These are phyloP conservation scores for Stramenopiles sp. DNA, from an alignment of 352 stramenopile genomes.

Conservation along the genomic window DNA sequence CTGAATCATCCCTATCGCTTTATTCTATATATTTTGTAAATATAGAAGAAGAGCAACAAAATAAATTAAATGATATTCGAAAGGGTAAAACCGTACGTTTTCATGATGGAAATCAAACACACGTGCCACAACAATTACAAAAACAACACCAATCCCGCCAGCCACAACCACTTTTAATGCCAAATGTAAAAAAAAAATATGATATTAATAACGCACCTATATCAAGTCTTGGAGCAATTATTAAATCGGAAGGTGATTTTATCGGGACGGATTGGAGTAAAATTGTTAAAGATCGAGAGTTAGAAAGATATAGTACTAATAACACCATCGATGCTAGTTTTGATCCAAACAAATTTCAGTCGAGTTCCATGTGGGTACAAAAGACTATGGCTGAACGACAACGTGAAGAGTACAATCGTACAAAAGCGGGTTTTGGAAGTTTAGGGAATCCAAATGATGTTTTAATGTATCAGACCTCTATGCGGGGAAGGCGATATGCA, in stretches of 20 bases:
- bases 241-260: background rate
- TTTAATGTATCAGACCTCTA: background rate
- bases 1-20: background rate
- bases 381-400: background rate
- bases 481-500: background rate
- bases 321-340: background rate
- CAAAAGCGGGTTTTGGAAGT: background rate
- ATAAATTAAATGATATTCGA: too few species aligned
- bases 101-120: too few species aligned
- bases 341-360: background rate
- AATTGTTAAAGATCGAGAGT: background rate
- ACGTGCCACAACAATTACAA: too few species aligned
- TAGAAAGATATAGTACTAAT: background rate
- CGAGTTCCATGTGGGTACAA: background rate
- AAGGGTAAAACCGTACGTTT: too few species aligned
- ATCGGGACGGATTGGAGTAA: background rate
- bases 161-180: too few species aligned
- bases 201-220: background rate
- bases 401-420: background rate
- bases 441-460: background rate
- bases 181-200: too few species aligned
- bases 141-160: too few species aligned
- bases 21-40: background rate
- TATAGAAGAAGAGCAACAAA: background rate
- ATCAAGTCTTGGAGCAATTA: background rate